A percentile compares a stretch with the other conserved stretches of the same genome.
phyloP scores from a whole-genome alignment of 2,329 filamentous ascomycete species.

The Akanthomyces lecanii region DNA sequence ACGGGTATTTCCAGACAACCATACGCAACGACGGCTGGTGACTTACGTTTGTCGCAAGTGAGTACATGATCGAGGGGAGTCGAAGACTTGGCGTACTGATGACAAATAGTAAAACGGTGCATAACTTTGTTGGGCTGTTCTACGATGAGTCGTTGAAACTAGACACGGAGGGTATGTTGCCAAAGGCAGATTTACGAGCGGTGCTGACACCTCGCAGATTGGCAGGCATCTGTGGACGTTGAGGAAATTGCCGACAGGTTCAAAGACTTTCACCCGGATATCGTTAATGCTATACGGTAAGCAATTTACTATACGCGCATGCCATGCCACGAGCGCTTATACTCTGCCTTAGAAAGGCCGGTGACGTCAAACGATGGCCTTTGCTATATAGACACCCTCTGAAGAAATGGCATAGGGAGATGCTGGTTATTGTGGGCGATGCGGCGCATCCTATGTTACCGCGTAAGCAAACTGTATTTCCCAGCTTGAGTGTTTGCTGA shows the following conservation, averaged over 20 bases:
- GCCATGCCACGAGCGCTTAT: neutral
- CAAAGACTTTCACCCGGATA: slow-evolving; percentile 25
- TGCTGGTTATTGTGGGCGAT: slow-evolving; percentile 33
- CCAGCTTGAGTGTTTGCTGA: neutral
- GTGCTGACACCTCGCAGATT: slow-evolving; percentile 24
- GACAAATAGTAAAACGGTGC: slow-evolving; percentile 26
- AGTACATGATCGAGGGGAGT: neutral
- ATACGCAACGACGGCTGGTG: slow-evolving; percentile 27
- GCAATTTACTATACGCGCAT: neutral
- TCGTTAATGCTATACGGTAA: slow-evolving; percentile 24
- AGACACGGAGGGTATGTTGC: slow-evolving; percentile 21
- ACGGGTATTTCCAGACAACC: slow-evolving; percentile 24
- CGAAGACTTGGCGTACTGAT: neutral
- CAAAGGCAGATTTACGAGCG: neutral
- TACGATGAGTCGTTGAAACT: slow-evolving; percentile 23
- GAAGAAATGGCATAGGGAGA: slow-evolving; percentile 29
- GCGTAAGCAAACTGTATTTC: slow-evolving; percentile 24
- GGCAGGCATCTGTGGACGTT: slow-evolving; percentile 29
- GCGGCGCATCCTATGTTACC: slow-evolving; percentile 38
- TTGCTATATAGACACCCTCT: slow-evolving; percentile 33
- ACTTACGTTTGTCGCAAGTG: slow-evolving; percentile 32
- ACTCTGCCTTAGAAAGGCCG: slow-evolving; percentile 27
- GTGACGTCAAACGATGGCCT: slow-evolving; percentile 33
- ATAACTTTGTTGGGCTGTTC: slow-evolving; percentile 34
- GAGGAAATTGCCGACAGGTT: slow-evolving; percentile 27